Conservation (phyloP, 202 grass and related monocot species). For the Carex arenaria region DNA sequence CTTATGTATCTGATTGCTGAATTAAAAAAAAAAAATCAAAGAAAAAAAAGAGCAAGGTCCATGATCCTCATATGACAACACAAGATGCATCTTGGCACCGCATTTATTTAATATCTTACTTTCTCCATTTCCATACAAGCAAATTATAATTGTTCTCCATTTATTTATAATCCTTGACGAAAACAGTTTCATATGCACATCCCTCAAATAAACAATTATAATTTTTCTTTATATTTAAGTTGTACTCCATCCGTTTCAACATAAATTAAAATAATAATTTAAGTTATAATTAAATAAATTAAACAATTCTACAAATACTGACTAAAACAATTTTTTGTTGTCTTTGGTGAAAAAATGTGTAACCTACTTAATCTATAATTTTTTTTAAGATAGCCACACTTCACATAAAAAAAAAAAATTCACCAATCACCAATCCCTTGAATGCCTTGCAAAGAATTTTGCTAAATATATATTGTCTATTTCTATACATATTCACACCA, state of each 20-base stretch:
- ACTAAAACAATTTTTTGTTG: neutral
- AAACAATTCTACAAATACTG: neutral
- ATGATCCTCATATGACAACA: slow-evolving; percentile 3
- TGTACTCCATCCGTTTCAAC: neutral
- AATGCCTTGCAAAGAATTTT: neutral
- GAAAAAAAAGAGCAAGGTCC: neutral
- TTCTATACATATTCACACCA: neutral
- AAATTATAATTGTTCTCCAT: neutral
- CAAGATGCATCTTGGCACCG: slow-evolving; percentile 6
- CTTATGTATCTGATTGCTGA: neutral
- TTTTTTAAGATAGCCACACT: neutral
- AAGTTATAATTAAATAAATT: neutral
- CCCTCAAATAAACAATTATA: neutral
- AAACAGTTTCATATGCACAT: neutral
- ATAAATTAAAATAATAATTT: neutral
- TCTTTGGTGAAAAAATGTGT: neutral
- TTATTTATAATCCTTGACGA: too few species aligned
- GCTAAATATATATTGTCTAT: neutral
- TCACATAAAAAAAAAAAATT: neutral
- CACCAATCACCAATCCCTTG: neutral
- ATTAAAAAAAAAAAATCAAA: too few species aligned
- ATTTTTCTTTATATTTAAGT: neutral
- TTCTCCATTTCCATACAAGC: neutral
- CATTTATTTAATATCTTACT: neutral
- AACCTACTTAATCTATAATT: neutral